These are phyloP conservation scores for Metschnikowia picachoensis DNA, from an alignment of 805 yeast species.

Conservation along the genomic window DNA sequence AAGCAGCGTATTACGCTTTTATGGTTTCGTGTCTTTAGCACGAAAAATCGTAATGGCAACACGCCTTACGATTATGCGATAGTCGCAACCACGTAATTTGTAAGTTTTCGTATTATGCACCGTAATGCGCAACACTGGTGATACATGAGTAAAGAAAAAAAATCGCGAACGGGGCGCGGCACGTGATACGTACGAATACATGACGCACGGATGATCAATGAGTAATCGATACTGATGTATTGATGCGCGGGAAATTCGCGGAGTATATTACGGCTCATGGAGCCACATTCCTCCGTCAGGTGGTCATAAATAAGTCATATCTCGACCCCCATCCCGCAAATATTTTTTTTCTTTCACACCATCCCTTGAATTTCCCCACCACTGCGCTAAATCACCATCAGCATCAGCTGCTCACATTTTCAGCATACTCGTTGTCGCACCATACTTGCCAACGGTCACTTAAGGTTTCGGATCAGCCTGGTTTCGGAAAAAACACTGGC, in stretches of 20 bases:
- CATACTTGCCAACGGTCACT: slow-evolving; percentile 5
- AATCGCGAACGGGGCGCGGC: too few species aligned
- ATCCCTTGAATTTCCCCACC: neutral
- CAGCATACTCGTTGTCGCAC: neutral
- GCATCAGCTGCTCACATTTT: neutral
- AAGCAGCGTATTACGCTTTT: too few species aligned
- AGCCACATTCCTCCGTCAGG: slow-evolving; percentile 3
- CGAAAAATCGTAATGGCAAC: too few species aligned
- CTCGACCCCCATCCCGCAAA: neutral
- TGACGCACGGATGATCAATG: slow-evolving; percentile 6
- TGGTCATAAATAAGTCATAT: neutral
- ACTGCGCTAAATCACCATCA: neutral
- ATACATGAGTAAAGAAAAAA: too few species aligned
- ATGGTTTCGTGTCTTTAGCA: too few species aligned
- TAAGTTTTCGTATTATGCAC: too few species aligned
- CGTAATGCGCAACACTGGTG: too few species aligned
- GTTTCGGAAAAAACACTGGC: neutral
- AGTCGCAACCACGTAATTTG: too few species aligned
- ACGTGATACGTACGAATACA: slow-evolving; percentile 5
- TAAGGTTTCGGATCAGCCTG: slow-evolving; percentile 9
- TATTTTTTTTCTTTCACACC: neutral
- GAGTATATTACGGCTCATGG: slow-evolving; percentile 5
- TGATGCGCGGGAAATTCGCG: slow-evolving; percentile 1
- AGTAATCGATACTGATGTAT: slow-evolving; percentile 3
- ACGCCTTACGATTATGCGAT: too few species aligned